Base-by-base conservation (phyloP, 2,329 filamentous ascomycete genomes). In the Juglanconis oblonga region DNA sequence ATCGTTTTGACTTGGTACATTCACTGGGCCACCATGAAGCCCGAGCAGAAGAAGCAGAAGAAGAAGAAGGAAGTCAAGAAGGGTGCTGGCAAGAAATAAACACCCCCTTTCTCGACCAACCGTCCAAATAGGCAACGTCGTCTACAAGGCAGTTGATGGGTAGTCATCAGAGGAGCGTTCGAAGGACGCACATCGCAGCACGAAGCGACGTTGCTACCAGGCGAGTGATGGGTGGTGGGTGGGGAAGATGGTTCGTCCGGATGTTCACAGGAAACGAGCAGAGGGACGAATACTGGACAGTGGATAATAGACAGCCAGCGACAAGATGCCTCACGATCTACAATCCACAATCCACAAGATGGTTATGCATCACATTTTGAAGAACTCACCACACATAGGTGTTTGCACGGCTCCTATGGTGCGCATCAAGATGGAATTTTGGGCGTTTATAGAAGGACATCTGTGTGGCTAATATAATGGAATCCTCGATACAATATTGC, bases 21-120 rank as follows among this genome's bases (percentile, higher is more conserved):
- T 67, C 82, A 85, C 72, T 80, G 75, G 67, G 82, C 82, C 60
- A 87, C 84, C 24, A 64, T 84, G 74, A 87, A 86, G 75, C 83
- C 83, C 14, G 81, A 84, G 68, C 84, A 87, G 71, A 81, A 76
- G 70, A 83, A 54, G 40, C 84, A 81, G 71, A 79, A 79, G 68
- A 82, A 82, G 72, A 75, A 77, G 69, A 79, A 77, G 67, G 66
- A 62, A 1, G 62, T 50, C n/a, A 57, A 61, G 59, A 62, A 59
- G 32, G 54, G 54, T 9, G 58, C 56, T 4, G 64, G 57, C 35
- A 66, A 67, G 53, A 62, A 62, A 57, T 61, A 54, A 44, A 17
- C 9, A 4, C 10, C 14, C 33, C 2, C 35, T 9, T 24, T 29
- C n/a, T 38, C 32, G 31, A 17, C 50, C 24, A 24, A 24, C 24